A percentile compares a stretch with the other conserved stretches of the same genome.
Evolutionary conservation across 495 filamentous ascomycete genomes (phyloP).

Genomic region (Penicillium simplicissimum): DNA sequence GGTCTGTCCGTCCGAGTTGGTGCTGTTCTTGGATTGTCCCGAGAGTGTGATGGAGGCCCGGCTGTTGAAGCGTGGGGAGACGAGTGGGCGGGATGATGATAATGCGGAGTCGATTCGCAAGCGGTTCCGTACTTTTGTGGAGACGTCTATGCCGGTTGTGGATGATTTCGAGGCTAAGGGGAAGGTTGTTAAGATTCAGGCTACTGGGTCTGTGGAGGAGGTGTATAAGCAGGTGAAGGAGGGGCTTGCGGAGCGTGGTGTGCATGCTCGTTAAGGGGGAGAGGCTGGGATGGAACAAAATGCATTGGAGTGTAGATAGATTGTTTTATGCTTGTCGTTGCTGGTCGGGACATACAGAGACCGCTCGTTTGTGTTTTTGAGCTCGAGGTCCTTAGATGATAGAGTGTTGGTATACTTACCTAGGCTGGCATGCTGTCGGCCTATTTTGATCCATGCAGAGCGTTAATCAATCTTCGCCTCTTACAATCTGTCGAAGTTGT

Average conservation of each 20-base stretch:
- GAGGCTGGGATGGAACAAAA: not conserved
- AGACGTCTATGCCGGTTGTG: slow-evolving; percentile 97
- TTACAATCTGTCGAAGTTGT: too few relatives aligned
- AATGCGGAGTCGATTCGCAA: slow-evolving; percentile 95
- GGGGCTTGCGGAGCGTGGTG: slow-evolving; percentile 48
- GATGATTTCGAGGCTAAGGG: slow-evolving; percentile 74
- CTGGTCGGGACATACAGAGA: not conserved
- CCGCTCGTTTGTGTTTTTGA: not conserved
- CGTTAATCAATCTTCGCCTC: not conserved
- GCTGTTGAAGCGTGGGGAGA: slow-evolving; percentile 86
- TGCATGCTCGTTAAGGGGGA: slow-evolving; percentile 34
- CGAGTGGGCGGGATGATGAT: slow-evolving; percentile 85
- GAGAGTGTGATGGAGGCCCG: slow-evolving; percentile 83
- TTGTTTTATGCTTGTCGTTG: not conserved
- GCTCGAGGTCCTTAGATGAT: slow-evolving; percentile 12
- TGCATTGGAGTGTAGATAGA: not conserved
- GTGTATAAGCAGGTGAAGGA: slow-evolving; percentile 72
- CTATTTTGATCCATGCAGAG: not conserved
- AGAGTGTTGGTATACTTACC: not conserved
- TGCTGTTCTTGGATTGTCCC: slow-evolving; percentile 88
- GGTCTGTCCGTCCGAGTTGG: slow-evolving; percentile 78
- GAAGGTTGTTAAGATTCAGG: slow-evolving; percentile 76
- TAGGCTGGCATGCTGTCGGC: not conserved
- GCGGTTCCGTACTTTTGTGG: slow-evolving; percentile 87
- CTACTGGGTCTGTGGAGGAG: slow-evolving; percentile 64